Evolutionary conservation across 2,329 filamentous ascomycete species (phyloP).

Genomic region (Stylonectria norvegica): DNA sequence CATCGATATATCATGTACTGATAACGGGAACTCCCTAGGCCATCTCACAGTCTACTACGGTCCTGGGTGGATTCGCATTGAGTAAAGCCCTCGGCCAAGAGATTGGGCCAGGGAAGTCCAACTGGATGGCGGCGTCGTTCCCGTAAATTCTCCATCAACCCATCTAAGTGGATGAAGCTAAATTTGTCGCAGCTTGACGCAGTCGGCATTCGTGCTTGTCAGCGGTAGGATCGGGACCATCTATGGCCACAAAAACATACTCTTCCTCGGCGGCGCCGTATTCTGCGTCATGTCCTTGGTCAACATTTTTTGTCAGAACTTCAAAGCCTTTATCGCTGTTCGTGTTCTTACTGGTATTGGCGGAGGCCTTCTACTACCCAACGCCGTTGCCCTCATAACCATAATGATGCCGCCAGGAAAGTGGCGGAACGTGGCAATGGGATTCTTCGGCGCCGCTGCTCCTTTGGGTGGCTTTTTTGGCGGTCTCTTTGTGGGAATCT

Average conservation of each 20-base stretch:
- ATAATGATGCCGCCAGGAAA: slow-evolving; percentile 46
- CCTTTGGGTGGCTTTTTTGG: slow-evolving; percentile 32
- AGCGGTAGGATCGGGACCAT: slow-evolving; percentile 51
- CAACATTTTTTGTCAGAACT: slow-evolving; percentile 42
- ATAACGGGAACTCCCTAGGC: not conserved
- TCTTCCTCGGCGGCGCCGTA: slow-evolving; percentile 42
- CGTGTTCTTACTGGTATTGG: slow-evolving; percentile 47
- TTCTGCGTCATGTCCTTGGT: slow-evolving; percentile 42
- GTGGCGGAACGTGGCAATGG: slow-evolving; percentile 43
- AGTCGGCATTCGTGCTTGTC: slow-evolving; percentile 51
- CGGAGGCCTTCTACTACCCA: slow-evolving; percentile 50
- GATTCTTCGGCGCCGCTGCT: slow-evolving; percentile 45
- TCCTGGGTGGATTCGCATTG: slow-evolving; percentile 28
- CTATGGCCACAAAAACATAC: slow-evolving; percentile 48
- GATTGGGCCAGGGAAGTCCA: slow-evolving; percentile 31
- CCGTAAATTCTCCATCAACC: slow-evolving; percentile 23
- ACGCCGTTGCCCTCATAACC: slow-evolving; percentile 48
- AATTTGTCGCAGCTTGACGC: slow-evolving; percentile 44
- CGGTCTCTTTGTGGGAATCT: slow-evolving; percentile 39
- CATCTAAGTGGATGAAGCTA: not conserved
- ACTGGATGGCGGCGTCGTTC: slow-evolving; percentile 40
- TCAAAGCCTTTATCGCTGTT: slow-evolving; percentile 40
- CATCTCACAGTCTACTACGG: slow-evolving; percentile 19
- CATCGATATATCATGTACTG: too few relatives aligned
- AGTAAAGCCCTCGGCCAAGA: slow-evolving; percentile 27